Conservation (phyloP, 225 moss, liverwort and hornwort species). For the Anthoceros angustus region DNA sequence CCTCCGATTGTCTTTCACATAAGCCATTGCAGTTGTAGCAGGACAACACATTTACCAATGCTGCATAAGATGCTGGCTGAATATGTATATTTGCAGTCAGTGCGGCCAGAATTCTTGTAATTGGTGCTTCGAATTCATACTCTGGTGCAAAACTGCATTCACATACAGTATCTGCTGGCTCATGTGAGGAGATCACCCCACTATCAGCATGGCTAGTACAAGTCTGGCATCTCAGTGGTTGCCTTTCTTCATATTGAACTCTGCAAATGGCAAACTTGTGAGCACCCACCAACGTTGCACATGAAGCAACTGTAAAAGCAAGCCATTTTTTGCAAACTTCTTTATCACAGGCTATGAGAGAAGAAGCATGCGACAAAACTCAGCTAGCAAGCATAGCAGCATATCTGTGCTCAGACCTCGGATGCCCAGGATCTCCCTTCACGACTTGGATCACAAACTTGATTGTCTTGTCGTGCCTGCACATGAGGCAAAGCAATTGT, state of each 20-base stretch:
- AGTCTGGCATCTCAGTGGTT: no score
- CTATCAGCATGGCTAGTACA: no score
- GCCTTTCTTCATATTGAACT: no score
- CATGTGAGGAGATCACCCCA: no score
- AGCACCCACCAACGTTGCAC: no score
- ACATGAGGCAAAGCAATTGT: not conserved
- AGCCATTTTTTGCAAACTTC: no score
- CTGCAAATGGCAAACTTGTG: no score
- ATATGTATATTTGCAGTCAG: constrained; percentile 37
- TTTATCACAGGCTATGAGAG: no score
- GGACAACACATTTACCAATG: constrained; percentile 25
- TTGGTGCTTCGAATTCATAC: constrained; percentile 6
- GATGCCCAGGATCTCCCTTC: constrained; percentile 7
- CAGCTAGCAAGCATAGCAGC: no score
- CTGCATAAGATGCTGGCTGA: constrained; percentile 41
- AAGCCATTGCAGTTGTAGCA: constrained; percentile 15
- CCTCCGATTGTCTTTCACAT: constrained; percentile 10
- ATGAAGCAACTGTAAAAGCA: no score
- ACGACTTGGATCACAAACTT: constrained; percentile 25
- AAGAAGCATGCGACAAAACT: constrained; percentile 9
- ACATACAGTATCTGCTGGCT: constrained; percentile 2
- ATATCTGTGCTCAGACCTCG: not conserved
- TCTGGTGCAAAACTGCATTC: not conserved
- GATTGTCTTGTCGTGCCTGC: constrained; percentile 18
- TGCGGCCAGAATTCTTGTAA: constrained; percentile 21